A percentile compares a stretch with the other conserved stretches of the same genome.
Evolutionary conservation across 441 rosid species (phyloP).

Genomic region (Eutrema salsugineum): DNA sequence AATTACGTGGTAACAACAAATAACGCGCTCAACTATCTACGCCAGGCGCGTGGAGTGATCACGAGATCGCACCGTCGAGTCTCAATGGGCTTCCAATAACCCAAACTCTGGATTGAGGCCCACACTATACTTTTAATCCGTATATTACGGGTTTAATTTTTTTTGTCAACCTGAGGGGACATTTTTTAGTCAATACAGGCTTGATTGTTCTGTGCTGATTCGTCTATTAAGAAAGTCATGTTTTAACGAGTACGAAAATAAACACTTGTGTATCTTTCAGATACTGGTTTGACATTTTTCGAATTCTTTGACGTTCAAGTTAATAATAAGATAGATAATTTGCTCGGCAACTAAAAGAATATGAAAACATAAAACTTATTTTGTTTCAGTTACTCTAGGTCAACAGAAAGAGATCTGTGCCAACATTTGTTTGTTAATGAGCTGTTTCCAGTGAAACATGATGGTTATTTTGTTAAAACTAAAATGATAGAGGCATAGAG

Average conservation of each 20-base stretch:
- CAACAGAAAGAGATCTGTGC: not conserved
- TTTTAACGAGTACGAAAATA: not conserved
- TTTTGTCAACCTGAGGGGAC: not conserved
- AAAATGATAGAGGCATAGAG: too few species aligned
- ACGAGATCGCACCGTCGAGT: not conserved
- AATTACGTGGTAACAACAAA: not conserved
- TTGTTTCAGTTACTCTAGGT: not conserved
- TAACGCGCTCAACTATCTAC: not conserved
- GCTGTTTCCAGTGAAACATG: not conserved
- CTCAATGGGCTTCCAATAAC: slow-evolving; percentile 7
- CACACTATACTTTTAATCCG: not conserved
- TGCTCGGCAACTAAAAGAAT: not conserved
- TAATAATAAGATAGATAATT: not conserved
- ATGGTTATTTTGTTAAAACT: not conserved
- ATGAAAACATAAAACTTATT: too few species aligned
- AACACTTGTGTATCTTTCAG: not conserved
- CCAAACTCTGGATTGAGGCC: not conserved
- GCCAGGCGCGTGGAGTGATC: not conserved
- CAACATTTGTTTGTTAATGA: not conserved
- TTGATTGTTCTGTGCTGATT: not conserved
- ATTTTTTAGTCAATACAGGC: not conserved
- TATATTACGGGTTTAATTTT: not conserved
- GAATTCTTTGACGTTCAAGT: not conserved
- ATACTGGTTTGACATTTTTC: not conserved
- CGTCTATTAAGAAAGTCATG: not conserved